A percentile compares a stretch with the other conserved stretches of the same genome.
phyloP scores from a whole-genome alignment of 768 basidiomycete species.

The Mycena floridula region DNA sequence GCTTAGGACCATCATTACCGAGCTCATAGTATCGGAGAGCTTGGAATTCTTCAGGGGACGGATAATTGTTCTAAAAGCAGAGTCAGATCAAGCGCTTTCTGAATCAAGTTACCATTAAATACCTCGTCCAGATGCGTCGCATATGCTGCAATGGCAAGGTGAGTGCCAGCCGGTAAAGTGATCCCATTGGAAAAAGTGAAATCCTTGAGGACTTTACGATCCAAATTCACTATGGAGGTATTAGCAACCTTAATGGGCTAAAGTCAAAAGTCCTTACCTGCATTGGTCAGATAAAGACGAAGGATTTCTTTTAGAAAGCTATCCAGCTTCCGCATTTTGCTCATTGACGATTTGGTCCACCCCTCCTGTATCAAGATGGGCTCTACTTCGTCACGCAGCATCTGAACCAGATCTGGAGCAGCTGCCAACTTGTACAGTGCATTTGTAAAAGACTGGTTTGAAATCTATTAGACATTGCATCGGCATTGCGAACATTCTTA shows the following conservation, averaged over 20 bases:
- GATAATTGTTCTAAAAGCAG: constrained; percentile 2
- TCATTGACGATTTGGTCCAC: constrained; percentile 36
- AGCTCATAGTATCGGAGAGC: constrained; percentile 4
- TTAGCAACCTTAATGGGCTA: too few relatives aligned
- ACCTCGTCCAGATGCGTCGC: constrained; percentile 9
- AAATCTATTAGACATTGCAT: neutral
- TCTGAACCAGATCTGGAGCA: constrained; percentile 20
- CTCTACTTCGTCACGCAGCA: constrained; percentile 27
- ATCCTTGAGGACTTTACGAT: constrained; percentile 6
- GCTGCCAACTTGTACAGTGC: constrained; percentile 23
- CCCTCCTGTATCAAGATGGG: constrained; percentile 20
- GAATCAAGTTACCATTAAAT: neutral
- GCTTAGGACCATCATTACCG: constrained; percentile 4
- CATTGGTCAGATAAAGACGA: constrained; percentile 21
- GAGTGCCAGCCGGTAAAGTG: constrained; percentile 1
- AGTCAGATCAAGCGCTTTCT: neutral
- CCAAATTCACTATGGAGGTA: constrained; percentile 6
- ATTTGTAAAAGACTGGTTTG: constrained; percentile 20
- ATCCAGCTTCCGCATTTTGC: constrained; percentile 35
- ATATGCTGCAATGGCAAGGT: constrained; percentile 3
- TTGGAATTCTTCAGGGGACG: neutral
- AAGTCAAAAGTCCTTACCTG: constrained; percentile 10
- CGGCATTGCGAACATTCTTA: constrained; percentile 13
- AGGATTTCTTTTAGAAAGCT: constrained; percentile 40
- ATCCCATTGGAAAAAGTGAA: constrained; percentile 12